Conservation (phyloP, 2,329 filamentous ascomycete species). For the Nigrospora sphaerica region DNA sequence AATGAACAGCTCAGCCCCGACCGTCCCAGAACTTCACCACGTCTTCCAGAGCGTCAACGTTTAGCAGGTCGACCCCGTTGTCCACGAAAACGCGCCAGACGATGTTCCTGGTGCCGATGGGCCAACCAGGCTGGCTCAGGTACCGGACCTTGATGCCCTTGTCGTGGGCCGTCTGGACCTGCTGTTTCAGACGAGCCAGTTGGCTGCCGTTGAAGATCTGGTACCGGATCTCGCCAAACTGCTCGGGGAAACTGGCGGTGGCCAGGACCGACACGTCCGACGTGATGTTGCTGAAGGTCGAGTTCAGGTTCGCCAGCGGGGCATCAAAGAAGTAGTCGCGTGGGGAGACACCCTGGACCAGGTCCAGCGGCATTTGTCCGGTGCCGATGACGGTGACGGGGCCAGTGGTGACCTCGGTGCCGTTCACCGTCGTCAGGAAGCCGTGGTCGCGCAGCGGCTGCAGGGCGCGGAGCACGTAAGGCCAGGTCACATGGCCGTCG, state of each 20-base stretch:
- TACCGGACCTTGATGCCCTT: constrained; percentile 54
- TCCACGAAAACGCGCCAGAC: constrained; percentile 50
- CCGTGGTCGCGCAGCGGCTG: constrained; percentile 46
- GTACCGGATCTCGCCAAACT: constrained; percentile 26
- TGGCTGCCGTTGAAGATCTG: constrained; percentile 37
- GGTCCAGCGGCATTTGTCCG: constrained; percentile 50
- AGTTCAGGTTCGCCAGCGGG: constrained; percentile 12
- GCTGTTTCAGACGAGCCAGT: constrained; percentile 38
- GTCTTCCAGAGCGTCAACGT: constrained; percentile 55
- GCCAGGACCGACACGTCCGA: constrained; percentile 16
- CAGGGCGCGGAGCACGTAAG: constrained; percentile 42
- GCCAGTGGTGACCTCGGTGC: constrained; percentile 37
- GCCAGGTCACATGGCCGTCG: constrained; percentile 39
- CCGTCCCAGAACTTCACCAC: constrained; percentile 22
- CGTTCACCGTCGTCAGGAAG: constrained; percentile 44
- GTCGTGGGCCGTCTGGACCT: constrained; percentile 44
- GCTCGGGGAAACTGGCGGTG: constrained; percentile 26
- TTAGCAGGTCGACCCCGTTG: constrained; percentile 54
- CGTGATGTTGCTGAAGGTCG: constrained; percentile 15
- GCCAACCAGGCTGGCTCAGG: constrained; percentile 56
- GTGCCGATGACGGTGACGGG: constrained; percentile 62
- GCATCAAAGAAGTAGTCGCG: constrained; percentile 57
- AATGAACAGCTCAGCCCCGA: neutral
- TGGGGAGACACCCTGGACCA: constrained; percentile 38
- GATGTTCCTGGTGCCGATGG: constrained; percentile 48